phyloP scores from a whole-genome alignment of 139 green algal genomes.

The Chlorella sp. region DNA sequence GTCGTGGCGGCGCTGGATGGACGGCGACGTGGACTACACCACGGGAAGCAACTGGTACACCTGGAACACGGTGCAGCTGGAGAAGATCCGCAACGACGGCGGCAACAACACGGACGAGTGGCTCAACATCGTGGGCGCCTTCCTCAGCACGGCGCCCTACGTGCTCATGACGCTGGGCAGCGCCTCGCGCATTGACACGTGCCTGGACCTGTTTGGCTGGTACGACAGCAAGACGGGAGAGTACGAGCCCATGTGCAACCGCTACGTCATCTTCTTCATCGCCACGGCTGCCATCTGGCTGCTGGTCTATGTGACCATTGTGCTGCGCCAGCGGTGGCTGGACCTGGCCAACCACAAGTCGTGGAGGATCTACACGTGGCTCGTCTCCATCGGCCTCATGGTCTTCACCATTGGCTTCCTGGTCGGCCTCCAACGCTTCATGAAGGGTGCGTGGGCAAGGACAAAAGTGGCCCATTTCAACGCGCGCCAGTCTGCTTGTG shows the following conservation, averaged over 20 bases:
- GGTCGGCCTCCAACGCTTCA: constrained; percentile 8
- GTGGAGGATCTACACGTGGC: constrained; percentile 37
- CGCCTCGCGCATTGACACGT: constrained; percentile 24
- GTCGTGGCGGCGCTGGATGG: constrained; percentile 36
- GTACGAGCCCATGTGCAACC: constrained; percentile 12
- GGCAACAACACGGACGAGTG: constrained; percentile 44
- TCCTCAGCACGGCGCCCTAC: constrained; percentile 17
- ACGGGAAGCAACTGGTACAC: constrained; percentile 42
- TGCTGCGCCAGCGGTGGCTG: constrained; percentile 5
- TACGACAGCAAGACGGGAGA: background rate
- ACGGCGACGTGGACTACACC: constrained; percentile 34
- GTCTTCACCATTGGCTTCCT: constrained; percentile 22
- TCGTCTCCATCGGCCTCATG: constrained; percentile 5
- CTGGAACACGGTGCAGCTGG: constrained; percentile 27
- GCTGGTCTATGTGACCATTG: constrained; percentile 7
- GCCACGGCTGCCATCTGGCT: constrained; percentile 19
- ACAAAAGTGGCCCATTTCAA: too few species aligned
- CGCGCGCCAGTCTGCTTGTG: too few species aligned
- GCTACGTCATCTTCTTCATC: constrained; percentile 30
- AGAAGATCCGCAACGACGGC: constrained; percentile 40
- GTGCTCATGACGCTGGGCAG: constrained; percentile 22
- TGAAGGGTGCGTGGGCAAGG: constrained; percentile 16
- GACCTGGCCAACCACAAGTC: constrained; percentile 32
- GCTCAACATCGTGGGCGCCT: constrained; percentile 24
- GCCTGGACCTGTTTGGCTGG: constrained; percentile 6